Percentiles rank a stretch among this genome's conserved stretches.
phyloP scores from a whole-genome alignment of 768 basidiomycete species.

The Gautieria morchelliformis region DNA sequence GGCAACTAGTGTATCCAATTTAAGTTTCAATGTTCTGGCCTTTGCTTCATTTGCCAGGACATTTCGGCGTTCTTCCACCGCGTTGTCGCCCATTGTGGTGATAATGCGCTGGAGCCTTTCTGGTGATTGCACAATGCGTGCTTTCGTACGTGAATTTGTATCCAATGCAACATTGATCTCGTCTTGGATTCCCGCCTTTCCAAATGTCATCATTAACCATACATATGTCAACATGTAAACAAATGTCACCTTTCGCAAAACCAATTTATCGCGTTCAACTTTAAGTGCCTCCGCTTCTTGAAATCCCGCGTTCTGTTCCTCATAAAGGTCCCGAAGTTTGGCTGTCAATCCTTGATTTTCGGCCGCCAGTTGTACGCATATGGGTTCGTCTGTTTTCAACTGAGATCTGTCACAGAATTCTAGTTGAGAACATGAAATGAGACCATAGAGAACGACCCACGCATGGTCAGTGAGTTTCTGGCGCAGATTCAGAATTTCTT shows the following conservation, averaged over 20 bases:
- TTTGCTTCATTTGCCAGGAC: constrained; percentile 61
- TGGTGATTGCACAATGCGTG: constrained; percentile 84
- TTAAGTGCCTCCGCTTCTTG: constrained; percentile 66
- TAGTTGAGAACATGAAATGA: not conserved
- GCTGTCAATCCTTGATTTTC: constrained; percentile 56
- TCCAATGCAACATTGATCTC: constrained; percentile 54
- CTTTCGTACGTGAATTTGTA: constrained; percentile 50
- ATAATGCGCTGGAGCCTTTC: constrained; percentile 83
- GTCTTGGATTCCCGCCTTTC: constrained; percentile 42
- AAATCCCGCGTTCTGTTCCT: constrained; percentile 46
- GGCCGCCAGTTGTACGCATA: constrained; percentile 45
- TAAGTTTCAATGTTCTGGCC: constrained; percentile 65
- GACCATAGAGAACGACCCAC: not conserved
- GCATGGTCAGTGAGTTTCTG: not conserved
- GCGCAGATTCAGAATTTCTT: constrained; percentile 34
- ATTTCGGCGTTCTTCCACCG: constrained; percentile 60
- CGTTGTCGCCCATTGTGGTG: constrained; percentile 56
- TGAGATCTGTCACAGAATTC: constrained; percentile 36
- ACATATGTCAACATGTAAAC: not conserved
- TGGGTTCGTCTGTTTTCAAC: constrained; percentile 60
- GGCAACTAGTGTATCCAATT: constrained; percentile 56
- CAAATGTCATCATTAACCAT: constrained; percentile 23
- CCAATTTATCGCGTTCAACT: constrained; percentile 52
- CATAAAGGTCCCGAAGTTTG: constrained; percentile 62
- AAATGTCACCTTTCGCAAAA: constrained; percentile 15